Percentiles rank a stretch among this genome's conserved stretches.
Evolutionary conservation across 768 basidiomycete genomes (phyloP).

Genomic region (Panaeolus papilionaceus): DNA sequence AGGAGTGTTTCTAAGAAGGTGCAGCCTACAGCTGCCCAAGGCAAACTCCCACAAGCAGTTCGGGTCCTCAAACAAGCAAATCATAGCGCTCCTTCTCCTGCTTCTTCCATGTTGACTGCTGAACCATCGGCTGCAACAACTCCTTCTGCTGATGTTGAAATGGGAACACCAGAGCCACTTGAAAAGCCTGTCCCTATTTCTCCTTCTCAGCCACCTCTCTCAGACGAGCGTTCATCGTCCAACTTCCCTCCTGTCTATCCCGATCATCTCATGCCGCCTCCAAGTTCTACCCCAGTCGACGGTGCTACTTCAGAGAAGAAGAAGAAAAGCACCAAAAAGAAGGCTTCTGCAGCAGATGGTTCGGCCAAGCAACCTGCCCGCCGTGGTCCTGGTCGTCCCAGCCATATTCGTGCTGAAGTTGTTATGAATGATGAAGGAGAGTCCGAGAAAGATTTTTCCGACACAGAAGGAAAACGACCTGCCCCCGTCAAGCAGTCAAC

Average conservation of each 20-base stretch:
- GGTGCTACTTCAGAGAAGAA: background rate
- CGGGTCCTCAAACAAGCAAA: conserved; percentile 14
- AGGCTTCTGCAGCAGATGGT: background rate
- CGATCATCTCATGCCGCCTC: background rate
- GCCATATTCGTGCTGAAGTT: background rate
- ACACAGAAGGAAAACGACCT: background rate
- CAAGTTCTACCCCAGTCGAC: background rate
- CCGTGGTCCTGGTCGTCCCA: conserved; percentile 1
- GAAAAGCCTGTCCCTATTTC: background rate
- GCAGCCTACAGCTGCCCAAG: conserved; percentile 6
- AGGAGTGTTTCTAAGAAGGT: conserved; percentile 33
- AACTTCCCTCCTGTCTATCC: background rate
- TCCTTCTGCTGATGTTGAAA: conserved; percentile 12
- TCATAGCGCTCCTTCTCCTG: background rate
- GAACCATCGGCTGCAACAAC: conserved; percentile 7
- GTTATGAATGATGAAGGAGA: conserved; percentile 7
- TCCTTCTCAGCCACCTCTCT: conserved; percentile 14
- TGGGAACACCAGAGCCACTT: conserved; percentile 8
- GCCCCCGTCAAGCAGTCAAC: background rate
- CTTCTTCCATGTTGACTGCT: background rate
- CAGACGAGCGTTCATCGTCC: conserved; percentile 4
- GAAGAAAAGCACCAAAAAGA: conserved; percentile 11
- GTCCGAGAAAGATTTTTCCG: background rate
- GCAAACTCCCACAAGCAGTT: conserved; percentile 8
- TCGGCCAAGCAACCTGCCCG: background rate